phyloP scores from a whole-genome alignment of 2,329 filamentous ascomycete genomes.

The Colletotrichum sp. region DNA sequence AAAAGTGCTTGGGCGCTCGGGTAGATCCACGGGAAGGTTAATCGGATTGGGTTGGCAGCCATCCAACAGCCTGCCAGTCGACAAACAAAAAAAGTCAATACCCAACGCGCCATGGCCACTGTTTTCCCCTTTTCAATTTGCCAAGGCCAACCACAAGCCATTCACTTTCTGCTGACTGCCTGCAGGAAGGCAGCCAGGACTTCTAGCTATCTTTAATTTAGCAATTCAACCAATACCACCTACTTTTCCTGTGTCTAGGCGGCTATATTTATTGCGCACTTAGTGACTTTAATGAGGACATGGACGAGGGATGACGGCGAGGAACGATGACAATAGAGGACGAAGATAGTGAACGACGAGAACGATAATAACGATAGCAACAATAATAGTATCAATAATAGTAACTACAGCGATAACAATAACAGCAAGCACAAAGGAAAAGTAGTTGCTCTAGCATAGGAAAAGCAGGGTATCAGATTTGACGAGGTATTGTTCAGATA shows the following conservation, averaged over 20 bases:
- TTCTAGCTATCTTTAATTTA: neutral
- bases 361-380: too few relatives aligned
- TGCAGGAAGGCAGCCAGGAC: neutral
- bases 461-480: neutral
- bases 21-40: neutral
- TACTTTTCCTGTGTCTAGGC: neutral
- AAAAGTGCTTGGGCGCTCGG: too few relatives aligned
- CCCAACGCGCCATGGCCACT: neutral
- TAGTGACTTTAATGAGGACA: neutral
- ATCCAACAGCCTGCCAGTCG: neutral
- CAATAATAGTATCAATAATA: neutral
- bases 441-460: neutral
- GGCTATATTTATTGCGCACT: neutral
- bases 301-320: neutral
- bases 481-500: neutral
- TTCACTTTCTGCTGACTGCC: neutral
- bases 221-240: neutral
- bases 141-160: neutral
- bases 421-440: neutral
- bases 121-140: neutral
- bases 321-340: too few relatives aligned
- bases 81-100: neutral
- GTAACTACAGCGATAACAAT: too few relatives aligned
- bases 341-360: too few relatives aligned
- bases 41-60: neutral